Evolutionary conservation across 139 green algal species (phyloP).

Genomic region (Volvox reticuliferus): DNA sequence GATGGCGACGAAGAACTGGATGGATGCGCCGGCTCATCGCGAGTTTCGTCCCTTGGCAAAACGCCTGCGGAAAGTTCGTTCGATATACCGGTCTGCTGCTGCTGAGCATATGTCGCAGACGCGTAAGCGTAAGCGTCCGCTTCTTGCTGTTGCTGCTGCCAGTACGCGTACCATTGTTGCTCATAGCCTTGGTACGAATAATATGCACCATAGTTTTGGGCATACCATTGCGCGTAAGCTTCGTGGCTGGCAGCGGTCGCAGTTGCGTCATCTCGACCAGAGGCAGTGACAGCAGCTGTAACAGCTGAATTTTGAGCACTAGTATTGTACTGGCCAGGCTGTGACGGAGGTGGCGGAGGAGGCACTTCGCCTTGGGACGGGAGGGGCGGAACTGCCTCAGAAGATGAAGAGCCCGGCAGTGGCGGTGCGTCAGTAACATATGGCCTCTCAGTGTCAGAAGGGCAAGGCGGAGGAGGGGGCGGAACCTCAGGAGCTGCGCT

Average conservation of each 20-base stretch:
- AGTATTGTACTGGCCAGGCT: background rate
- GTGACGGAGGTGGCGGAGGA: background rate
- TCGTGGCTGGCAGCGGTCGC: background rate
- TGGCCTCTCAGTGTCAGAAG: background rate
- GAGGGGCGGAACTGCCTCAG: background rate
- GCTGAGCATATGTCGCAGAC: background rate
- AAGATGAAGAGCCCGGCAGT: background rate
- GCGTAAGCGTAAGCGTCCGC: background rate
- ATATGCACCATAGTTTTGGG: constrained; percentile 20
- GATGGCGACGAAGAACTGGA: background rate
- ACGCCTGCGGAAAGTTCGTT: background rate
- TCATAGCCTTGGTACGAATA: constrained; percentile 35
- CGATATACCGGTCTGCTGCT: background rate
- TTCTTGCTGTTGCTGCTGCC: constrained; percentile 10
- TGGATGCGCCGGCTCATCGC: background rate
- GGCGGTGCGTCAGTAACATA: background rate
- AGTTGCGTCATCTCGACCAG: background rate
- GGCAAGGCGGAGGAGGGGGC: background rate
- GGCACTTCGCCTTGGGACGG: background rate
- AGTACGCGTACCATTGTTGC: background rate
- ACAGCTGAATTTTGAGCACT: background rate
- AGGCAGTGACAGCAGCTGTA: background rate
- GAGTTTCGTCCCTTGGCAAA: background rate
- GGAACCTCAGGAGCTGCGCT: background rate
- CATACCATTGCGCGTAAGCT: constrained; percentile 36